Percentiles rank a stretch among this genome's conserved stretches.
These are phyloP conservation scores for Rhynchospora tenuis DNA, from an alignment of 176 grass and related monocot species.

Conservation along the genomic window DNA sequence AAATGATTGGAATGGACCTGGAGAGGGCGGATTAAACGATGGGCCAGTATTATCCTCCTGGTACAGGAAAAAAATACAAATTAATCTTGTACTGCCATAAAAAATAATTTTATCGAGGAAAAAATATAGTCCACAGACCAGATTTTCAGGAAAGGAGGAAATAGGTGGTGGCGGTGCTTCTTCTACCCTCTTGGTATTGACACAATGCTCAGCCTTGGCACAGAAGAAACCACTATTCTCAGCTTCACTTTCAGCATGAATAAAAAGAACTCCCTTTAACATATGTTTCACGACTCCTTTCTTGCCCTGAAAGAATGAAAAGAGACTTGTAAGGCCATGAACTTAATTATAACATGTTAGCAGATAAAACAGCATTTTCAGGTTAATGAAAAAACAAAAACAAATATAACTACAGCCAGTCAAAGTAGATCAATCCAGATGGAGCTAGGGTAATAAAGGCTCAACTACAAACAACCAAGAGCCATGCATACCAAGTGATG, in stretches of 20 bases:
- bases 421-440: neutral
- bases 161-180: slow-evolving; percentile 8
- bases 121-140: slow-evolving; percentile 25
- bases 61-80: slow-evolving; percentile 35
- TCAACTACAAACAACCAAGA: neutral
- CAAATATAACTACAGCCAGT: neutral
- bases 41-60: slow-evolving; percentile 49
- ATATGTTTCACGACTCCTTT: slow-evolving; percentile 90
- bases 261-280: slow-evolving; percentile 85
- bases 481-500: no score
- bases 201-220: slow-evolving; percentile 65
- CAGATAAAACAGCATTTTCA: neutral
- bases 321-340: neutral
- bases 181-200: slow-evolving; percentile 57
- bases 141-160: slow-evolving; percentile 32
- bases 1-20: slow-evolving; percentile 37
- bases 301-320: slow-evolving; percentile 57
- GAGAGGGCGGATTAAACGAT: slow-evolving; percentile 42
- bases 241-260: slow-evolving; percentile 68
- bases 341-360: neutral
- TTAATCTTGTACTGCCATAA: slow-evolving; percentile 1
- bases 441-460: neutral
- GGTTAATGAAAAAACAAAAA: neutral
- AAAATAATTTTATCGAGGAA: slow-evolving; percentile 6
- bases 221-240: slow-evolving; percentile 79